Evolutionary conservation across 345 rosid genomes (phyloP).

Genomic region (Dipteronia dyeriana): DNA sequence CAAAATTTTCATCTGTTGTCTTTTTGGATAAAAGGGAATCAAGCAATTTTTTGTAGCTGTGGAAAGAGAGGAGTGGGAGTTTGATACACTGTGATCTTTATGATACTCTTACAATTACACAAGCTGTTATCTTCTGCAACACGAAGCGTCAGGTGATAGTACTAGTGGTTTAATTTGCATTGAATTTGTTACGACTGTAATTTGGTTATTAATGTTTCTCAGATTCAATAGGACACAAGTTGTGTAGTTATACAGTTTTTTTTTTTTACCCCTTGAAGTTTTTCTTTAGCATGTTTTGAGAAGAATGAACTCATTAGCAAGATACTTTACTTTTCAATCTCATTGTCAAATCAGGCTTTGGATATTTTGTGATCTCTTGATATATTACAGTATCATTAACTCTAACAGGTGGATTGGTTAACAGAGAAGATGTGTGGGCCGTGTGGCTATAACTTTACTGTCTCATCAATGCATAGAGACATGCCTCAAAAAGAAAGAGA

Average conservation of each 20-base stretch:
- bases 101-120: slow-evolving; percentile 92
- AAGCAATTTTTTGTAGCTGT: slow-evolving; percentile 95
- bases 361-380: background rate
- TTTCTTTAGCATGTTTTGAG: too few relatives aligned
- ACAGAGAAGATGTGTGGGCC: slow-evolving; percentile 95
- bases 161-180: background rate
- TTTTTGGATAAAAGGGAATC: slow-evolving; percentile 65
- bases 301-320: background rate
- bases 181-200: background rate
- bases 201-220: background rate
- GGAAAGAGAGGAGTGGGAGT: slow-evolving; percentile 98
- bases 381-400: background rate
- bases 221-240: background rate
- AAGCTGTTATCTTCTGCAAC: slow-evolving; percentile 98
- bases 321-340: background rate
- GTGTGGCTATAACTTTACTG: slow-evolving; percentile 84
- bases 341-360: background rate
- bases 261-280: too few relatives aligned
- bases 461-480: slow-evolving; percentile 25
- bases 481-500: slow-evolving; percentile 54
- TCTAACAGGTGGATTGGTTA: slow-evolving; percentile 64
- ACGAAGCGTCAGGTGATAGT: slow-evolving; percentile 80
- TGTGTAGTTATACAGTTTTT: background rate
- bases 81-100: slow-evolving; percentile 97
- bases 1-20: slow-evolving; percentile 4